Evolutionary conservation across 2,329 filamentous ascomycete species (phyloP), one percentile per base, ranked within the genome.

Genomic region (Dothistroma septosporum): DNA sequence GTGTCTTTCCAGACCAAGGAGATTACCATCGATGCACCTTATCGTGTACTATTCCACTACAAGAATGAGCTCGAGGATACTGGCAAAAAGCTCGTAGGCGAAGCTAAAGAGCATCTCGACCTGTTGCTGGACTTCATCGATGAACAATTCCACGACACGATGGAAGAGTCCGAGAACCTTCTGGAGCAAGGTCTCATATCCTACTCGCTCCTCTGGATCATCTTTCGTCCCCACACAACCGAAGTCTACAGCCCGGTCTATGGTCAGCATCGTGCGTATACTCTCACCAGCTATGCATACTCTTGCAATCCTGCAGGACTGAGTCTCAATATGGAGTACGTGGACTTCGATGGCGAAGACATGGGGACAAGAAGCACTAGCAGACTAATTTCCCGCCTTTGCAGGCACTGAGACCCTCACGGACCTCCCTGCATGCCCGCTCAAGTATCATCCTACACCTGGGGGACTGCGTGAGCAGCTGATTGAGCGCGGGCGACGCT

Each of bases 131-230:
- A 68, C 48, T 70, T 74, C 49, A 70, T 75, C 11, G 57, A 69
- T 1, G 66, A 62, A 28, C 61, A 61, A 32, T 65, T 64, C 60
- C 66, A 55, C 10, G 68, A 74, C 21, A 69, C 68, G 28, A 67
- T 75, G 61, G 61, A 64, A 12, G 74, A 76, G 59, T 64, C 59
- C 16, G 61, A 68, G 9, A 70, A 72, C 50, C 58, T 73, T 12
- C 56, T 62, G 24, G 67, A 69, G 52, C 62, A 71, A 63, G 68
- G 66, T 7, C 47, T 73, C 44, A 69, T 70, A 55, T 68, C 55
- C 3, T 80, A 76, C 59, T 71, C 76, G 19, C 69, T 75, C 49
- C 69, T 80, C 1, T 80, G 78, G 78, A 78, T 76, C 0, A 68
- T 79, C 4, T 79, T 77, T 60, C 72, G 77, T 35, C 77, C 77